Percentiles rank a stretch among this genome's conserved stretches.
These are phyloP conservation scores for Alectoria sarmentosa DNA, from an alignment of 495 filamentous ascomycete species.

Conservation along the genomic window DNA sequence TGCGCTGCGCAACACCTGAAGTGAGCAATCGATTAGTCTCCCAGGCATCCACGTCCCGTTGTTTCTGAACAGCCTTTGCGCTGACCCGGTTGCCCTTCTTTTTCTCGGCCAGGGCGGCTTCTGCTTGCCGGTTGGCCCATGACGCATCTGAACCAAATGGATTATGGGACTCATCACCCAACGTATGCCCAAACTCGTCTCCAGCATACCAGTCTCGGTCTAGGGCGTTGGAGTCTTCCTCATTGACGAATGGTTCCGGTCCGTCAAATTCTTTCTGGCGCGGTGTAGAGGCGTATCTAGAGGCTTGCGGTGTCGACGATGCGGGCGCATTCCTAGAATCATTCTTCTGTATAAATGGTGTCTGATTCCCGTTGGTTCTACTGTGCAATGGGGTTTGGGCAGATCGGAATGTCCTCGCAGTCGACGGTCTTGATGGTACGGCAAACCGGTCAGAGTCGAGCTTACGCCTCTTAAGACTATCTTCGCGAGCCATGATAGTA, in stretches of 20 bases:
- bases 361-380: constrained; percentile 29
- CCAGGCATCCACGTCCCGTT: constrained; percentile 95
- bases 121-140: constrained; percentile 65
- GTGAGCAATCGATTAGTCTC: constrained; percentile 98
- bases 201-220: constrained; percentile 83
- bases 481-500: constrained; percentile 29
- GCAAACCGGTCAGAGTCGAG: constrained; percentile 54
- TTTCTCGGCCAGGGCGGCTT: constrained; percentile 64
- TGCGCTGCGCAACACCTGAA: constrained; percentile 86
- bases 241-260: constrained; percentile 42
- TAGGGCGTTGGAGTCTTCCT: constrained; percentile 52
- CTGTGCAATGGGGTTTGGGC: constrained; percentile 29
- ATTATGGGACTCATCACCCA: constrained; percentile 70
- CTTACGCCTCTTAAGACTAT: constrained; percentile 54
- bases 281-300: constrained; percentile 39
- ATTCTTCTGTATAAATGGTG: constrained; percentile 26
- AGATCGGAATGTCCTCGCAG: constrained; percentile 24
- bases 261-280: constrained; percentile 46
- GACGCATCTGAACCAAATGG: constrained; percentile 60
- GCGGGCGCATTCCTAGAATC: constrained; percentile 29
- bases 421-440: constrained; percentile 45
- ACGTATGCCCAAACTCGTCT: constrained; percentile 68
- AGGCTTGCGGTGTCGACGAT: constrained; percentile 45
- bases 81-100: constrained; percentile 63
- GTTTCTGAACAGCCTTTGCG: constrained; percentile 69